Percentiles rank a stretch among this genome's conserved stretches.
These are phyloP conservation scores for Leucogyrophana mollusca DNA, from an alignment of 768 basidiomycete genomes.

Conservation along the genomic window DNA sequence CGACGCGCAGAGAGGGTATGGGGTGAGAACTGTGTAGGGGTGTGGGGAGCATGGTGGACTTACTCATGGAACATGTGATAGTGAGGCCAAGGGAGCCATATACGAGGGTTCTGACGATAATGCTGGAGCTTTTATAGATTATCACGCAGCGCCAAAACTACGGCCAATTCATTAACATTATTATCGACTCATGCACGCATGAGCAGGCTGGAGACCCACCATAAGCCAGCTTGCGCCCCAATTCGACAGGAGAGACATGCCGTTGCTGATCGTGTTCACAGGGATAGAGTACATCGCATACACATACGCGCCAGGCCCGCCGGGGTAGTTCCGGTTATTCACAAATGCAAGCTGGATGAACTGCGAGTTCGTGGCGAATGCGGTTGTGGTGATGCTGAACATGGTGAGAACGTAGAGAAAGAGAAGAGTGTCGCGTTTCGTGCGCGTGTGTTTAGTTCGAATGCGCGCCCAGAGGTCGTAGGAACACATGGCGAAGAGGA, in stretches of 20 bases:
- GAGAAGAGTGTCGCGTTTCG: conserved; percentile 23
- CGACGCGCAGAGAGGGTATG: too few species aligned
- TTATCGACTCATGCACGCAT: neutral
- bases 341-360: conserved; percentile 30
- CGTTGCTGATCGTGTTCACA: conserved; percentile 14
- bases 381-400: conserved; percentile 27
- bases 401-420: conserved; percentile 26
- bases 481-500: conserved; percentile 25
- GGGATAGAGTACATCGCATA: conserved; percentile 8
- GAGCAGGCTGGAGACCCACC: conserved; percentile 15
- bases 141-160: conserved; percentile 32
- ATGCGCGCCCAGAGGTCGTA: conserved; percentile 25
- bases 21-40: too few species aligned
- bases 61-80: conserved; percentile 9
- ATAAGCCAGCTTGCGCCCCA: conserved; percentile 29
- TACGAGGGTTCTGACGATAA: conserved; percentile 12
- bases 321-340: conserved; percentile 30
- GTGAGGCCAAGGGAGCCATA: conserved; percentile 17
- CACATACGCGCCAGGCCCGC: conserved; percentile 18
- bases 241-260: conserved; percentile 26
- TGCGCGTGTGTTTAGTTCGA: conserved; percentile 4
- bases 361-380: conserved; percentile 16
- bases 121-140: conserved; percentile 27
- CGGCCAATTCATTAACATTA: neutral
- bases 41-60: too few species aligned